Conservation (phyloP, 2,329 filamentous ascomycete species). For the Alternaria conjuncta region DNA sequence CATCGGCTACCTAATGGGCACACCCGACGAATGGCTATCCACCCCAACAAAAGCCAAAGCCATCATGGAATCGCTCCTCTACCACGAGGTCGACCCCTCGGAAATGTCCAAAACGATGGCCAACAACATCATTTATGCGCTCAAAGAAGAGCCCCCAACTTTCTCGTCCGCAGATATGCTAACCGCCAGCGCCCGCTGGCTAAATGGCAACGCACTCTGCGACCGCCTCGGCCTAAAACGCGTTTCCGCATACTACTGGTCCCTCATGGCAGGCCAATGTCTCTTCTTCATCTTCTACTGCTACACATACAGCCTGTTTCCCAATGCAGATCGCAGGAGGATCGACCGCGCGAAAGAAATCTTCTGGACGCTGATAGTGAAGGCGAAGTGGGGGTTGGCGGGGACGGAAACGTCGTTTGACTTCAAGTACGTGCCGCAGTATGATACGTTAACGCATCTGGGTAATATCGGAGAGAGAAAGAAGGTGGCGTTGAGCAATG, state of each 20-base stretch:
- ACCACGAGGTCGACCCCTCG: slow-evolving; percentile 71
- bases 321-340: slow-evolving; percentile 58
- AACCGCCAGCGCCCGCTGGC: slow-evolving; percentile 70
- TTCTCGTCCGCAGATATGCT: slow-evolving; percentile 72
- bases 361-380: slow-evolving; percentile 67
- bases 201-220: slow-evolving; percentile 71
- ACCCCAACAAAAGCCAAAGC: slow-evolving; percentile 62
- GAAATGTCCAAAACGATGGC: slow-evolving; percentile 68
- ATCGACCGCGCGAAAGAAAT: slow-evolving; percentile 59
- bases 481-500: slow-evolving; percentile 48
- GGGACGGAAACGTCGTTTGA: slow-evolving; percentile 69
- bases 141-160: slow-evolving; percentile 70
- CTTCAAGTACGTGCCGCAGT: slow-evolving; percentile 72
- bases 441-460: slow-evolving; percentile 58
- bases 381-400: slow-evolving; percentile 68
- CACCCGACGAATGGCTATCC: slow-evolving; percentile 66
- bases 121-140: slow-evolving; percentile 74
- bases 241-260: slow-evolving; percentile 64
- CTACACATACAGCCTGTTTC: slow-evolving; percentile 60
- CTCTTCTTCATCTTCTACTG: slow-evolving; percentile 66
- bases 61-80: slow-evolving; percentile 71
- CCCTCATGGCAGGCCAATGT: slow-evolving; percentile 69
- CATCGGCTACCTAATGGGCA: slow-evolving; percentile 73
- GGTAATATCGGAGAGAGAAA: slow-evolving; percentile 52
- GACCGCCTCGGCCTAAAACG: slow-evolving; percentile 65